Conservation (phyloP, 2,329 filamentous ascomycete genomes). For the Scortechinia acanthostroma region DNA sequence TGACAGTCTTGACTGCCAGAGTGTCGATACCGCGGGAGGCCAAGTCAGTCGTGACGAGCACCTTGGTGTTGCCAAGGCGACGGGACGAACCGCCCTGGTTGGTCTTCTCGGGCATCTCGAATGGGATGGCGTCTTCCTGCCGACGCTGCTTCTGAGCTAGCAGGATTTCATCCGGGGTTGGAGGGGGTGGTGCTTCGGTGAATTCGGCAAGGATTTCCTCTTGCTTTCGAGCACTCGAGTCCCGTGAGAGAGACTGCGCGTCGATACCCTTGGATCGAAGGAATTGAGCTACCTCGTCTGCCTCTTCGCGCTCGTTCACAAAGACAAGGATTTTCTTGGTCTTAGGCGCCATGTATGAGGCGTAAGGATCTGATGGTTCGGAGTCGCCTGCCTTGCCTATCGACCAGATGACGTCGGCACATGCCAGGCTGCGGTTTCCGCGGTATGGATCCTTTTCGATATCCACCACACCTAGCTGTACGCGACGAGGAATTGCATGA, state of each 20-base stretch:
- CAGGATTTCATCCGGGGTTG: slow-evolving; percentile 22
- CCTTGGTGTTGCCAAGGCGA: slow-evolving; percentile 70
- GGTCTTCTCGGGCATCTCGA: slow-evolving; percentile 9
- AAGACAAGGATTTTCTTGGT: slow-evolving; percentile 88
- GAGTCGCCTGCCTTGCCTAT: slow-evolving; percentile 59
- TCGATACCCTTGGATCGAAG: slow-evolving; percentile 81
- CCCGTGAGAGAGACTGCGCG: slow-evolving; percentile 76
- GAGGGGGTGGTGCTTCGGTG: slow-evolving; percentile 31
- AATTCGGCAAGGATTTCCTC: slow-evolving; percentile 73
- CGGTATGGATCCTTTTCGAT: slow-evolving; percentile 87
- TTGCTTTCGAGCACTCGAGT: slow-evolving; percentile 72
- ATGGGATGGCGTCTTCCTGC: background rate
- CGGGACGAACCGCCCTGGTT: slow-evolving; percentile 27
- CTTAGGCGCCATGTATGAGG: slow-evolving; percentile 22
- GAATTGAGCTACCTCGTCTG: slow-evolving; percentile 72
- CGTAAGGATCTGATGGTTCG: background rate
- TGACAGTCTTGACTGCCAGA: slow-evolving; percentile 79
- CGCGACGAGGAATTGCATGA: slow-evolving; percentile 87
- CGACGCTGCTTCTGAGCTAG: background rate
- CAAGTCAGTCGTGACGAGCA: slow-evolving; percentile 88
- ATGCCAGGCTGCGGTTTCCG: slow-evolving; percentile 87
- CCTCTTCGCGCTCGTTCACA: slow-evolving; percentile 90
- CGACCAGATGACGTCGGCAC: slow-evolving; percentile 88
- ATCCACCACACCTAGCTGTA: slow-evolving; percentile 89
- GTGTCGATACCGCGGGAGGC: slow-evolving; percentile 93